phyloP scores from a whole-genome alignment of 306 rosid genomes.

The Dalbergia oliveri region DNA sequence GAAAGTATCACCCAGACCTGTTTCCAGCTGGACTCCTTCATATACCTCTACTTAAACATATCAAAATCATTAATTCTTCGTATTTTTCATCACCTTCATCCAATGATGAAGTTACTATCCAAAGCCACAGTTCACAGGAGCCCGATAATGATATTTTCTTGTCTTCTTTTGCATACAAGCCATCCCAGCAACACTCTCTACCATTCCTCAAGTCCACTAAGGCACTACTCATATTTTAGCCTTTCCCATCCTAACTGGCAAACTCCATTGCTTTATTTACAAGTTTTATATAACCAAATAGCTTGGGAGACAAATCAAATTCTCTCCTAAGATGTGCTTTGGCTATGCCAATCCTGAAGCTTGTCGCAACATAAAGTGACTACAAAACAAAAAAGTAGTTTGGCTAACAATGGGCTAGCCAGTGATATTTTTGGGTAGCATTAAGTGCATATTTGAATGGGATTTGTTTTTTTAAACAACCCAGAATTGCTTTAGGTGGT shows the following conservation, averaged over 20 bases:
- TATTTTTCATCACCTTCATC: neutral
- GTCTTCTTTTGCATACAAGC: too few relatives aligned
- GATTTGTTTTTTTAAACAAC: neutral
- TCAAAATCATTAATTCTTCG: neutral
- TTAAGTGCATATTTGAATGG: neutral
- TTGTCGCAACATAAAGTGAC: conserved; percentile 30
- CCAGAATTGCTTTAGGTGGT: conserved; percentile 9
- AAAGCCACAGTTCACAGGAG: neutral
- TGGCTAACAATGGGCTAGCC: neutral
- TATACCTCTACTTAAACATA: neutral
- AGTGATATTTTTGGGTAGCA: neutral
- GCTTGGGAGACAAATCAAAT: conserved; percentile 13
- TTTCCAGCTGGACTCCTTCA: conserved; percentile 18
- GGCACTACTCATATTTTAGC: conserved; percentile 3
- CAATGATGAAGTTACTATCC: neutral
- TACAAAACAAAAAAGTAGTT: conserved; percentile 3
- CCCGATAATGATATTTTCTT: too few relatives aligned
- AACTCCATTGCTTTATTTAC: conserved; percentile 7
- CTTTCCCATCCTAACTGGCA: neutral
- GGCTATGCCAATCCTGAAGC: conserved; percentile 33
- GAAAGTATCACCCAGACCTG: neutral
- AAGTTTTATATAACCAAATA: conserved; percentile 29
- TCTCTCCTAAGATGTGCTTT: conserved; percentile 34
- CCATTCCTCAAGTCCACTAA: conserved; percentile 1
- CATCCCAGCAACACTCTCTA: conserved; percentile 7